Conservation (phyloP, 1,284 basidiomycete species). For the Cerrena zonata region DNA sequence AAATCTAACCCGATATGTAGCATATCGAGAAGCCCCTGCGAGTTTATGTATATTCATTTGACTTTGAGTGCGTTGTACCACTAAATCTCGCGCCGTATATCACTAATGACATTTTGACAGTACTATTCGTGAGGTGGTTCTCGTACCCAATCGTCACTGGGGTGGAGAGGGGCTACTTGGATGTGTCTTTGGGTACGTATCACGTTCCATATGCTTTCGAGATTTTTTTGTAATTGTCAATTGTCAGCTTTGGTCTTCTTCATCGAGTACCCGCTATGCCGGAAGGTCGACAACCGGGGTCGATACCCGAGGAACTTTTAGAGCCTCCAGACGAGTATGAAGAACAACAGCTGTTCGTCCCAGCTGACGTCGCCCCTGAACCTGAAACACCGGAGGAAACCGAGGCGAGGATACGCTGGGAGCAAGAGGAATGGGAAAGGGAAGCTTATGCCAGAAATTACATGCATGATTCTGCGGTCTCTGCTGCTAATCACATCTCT, state of each 20-base stretch:
- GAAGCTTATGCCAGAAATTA: constrained; percentile 25
- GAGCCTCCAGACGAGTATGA: constrained; percentile 46
- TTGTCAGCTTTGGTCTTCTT: constrained; percentile 71
- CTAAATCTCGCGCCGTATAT: constrained; percentile 14
- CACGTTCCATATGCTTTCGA: constrained; percentile 5
- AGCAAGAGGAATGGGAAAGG: constrained; percentile 37
- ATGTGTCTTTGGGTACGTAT: constrained; percentile 83
- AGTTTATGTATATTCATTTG: constrained; percentile 94
- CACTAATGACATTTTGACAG: constrained; percentile 34
- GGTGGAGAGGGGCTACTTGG: constrained; percentile 90
- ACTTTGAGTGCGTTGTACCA: constrained; percentile 79
- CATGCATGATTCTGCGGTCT: constrained; percentile 14
- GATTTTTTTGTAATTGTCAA: constrained; percentile 10
- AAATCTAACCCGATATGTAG: constrained; percentile 33
- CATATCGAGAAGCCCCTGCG: constrained; percentile 89
- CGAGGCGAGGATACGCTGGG: constrained; percentile 34
- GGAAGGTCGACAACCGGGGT: constrained; percentile 46
- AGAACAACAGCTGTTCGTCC: constrained; percentile 63
- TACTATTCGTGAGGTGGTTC: constrained; percentile 83
- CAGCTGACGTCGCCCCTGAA: constrained; percentile 45
- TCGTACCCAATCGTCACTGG: constrained; percentile 93
- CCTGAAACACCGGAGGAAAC: constrained; percentile 30
- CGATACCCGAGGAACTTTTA: constrained; percentile 48
- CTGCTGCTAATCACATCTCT: constrained; percentile 23
- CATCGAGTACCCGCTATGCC: constrained; percentile 81